Evolutionary conservation across 352 stramenopile genomes (phyloP).

Genomic region (Halophytophthora batemanensis): DNA sequence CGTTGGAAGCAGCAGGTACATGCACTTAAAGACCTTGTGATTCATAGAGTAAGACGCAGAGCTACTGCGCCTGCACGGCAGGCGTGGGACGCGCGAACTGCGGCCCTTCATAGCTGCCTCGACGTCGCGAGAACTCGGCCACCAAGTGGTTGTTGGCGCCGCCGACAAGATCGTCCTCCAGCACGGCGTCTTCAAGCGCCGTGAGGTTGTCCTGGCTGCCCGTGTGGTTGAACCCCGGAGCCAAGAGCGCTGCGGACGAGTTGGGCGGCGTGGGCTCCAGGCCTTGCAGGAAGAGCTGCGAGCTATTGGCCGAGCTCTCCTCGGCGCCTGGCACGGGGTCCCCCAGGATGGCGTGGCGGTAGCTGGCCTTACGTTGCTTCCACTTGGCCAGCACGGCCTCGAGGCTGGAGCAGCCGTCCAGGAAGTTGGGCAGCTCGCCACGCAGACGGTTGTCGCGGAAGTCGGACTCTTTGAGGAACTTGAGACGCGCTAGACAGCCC

Average conservation of each 20-base stretch:
- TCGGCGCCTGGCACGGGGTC: constrained; percentile 50
- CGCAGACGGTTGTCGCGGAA: constrained; percentile 76
- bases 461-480: constrained; percentile 78
- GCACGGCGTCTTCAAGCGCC: constrained; percentile 24
- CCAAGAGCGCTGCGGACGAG: constrained; percentile 58
- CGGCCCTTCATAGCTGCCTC: no score
- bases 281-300: constrained; percentile 50
- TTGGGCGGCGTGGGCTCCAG: constrained; percentile 53
- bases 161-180: constrained; percentile 51
- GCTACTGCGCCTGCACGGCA: constrained; percentile 16
- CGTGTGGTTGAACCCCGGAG: constrained; percentile 54
- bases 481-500: constrained; percentile 60
- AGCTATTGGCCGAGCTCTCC: constrained; percentile 29
- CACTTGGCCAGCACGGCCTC: constrained; percentile 82
- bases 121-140: constrained; percentile 35
- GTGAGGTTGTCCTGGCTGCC: constrained; percentile 16
- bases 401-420: constrained; percentile 75
- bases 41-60: no score
- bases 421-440: constrained; percentile 77
- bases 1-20: no score
- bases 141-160: constrained; percentile 43
- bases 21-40: no score
- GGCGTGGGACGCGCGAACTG: no score
- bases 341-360: constrained; percentile 65
- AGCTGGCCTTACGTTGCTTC: constrained; percentile 80